A percentile compares a stretch with the other conserved stretches of the same genome.
These are phyloP conservation scores for Tritrichomonas foetus DNA, from an alignment of 208 protist genomes.

Conservation along the genomic window DNA sequence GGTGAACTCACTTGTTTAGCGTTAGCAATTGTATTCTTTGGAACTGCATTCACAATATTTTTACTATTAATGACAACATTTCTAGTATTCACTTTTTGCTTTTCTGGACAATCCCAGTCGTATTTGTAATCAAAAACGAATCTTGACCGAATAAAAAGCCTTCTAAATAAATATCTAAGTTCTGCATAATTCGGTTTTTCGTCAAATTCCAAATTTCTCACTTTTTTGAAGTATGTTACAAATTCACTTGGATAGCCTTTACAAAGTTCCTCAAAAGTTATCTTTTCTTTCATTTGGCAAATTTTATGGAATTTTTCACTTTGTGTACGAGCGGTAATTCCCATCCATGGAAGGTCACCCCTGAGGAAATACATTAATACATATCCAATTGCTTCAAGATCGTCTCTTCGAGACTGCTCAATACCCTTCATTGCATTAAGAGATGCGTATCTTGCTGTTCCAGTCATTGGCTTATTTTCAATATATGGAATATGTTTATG, in stretches of 20 bases:
- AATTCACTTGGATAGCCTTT: conserved; percentile 76
- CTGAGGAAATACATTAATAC: conserved; percentile 97
- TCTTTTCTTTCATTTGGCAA: conserved; percentile 60
- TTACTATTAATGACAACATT: too few species aligned
- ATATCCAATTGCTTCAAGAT: conserved; percentile 86
- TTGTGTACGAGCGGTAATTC: conserved; percentile 59
- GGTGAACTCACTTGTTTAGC: too few species aligned
- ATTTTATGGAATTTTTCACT: conserved; percentile 17
- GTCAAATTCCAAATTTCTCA: conserved; percentile 87
- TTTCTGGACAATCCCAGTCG: too few species aligned
- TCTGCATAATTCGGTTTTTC: conserved; percentile 97
- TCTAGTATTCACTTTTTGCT: too few species aligned
- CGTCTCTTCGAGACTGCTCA: conserved; percentile 67
- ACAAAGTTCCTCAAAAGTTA: conserved; percentile 83
- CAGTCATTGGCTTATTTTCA: conserved; percentile 95
- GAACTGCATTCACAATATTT: too few species aligned
- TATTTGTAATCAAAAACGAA: conserved; percentile 93
- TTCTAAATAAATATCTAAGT: conserved; percentile 70
- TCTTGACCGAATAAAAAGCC: conserved; percentile 89
- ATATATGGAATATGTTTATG: conserved; percentile 96
- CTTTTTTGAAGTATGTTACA: conserved; percentile 90
- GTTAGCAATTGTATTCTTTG: too few species aligned
- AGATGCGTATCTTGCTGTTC: conserved; percentile 94
- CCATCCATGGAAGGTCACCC: conserved; percentile 94
- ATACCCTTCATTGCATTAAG: conserved; percentile 98